Base-by-base conservation (phyloP, 2,329 filamentous ascomycete species). In the Epichloe festucae region DNA sequence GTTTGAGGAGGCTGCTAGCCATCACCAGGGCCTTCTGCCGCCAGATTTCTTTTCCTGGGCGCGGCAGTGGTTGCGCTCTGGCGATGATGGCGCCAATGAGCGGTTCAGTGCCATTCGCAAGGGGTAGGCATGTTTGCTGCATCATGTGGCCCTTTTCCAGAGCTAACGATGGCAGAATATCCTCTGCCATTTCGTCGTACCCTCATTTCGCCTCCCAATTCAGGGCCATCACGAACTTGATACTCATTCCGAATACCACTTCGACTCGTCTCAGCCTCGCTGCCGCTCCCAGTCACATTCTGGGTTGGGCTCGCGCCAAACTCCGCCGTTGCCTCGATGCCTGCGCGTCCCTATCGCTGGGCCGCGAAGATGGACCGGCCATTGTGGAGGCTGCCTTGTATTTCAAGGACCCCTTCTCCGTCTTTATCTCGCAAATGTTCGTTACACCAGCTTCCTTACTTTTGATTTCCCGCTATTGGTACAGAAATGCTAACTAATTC, bases 341-440 rank as follows among this genome's bases (percentile, higher is more conserved):
- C 3, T 43, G 42, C 36, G 35, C 4, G 19, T 49, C 39, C 15
- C 41, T 27, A 14, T 4, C 3, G 4, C 36, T 58, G 5, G 34
- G 36, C 38, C 15, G 7, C 21, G 31, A 42, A 12, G 57, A 58
- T 12, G 57, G 58, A 35, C 5, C 23, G 21, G 39, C 53, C n/a
- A 46, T 57, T 34, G 42, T 58, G 38, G 55, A 58, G 2, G 15
- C 48, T n/a, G 49, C 54, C 6, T 17, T 56, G 6, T 58, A 57
- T 47, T 60, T 56, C 39, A 23, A 53, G 0, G 50, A 58, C 12
- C 50, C 50, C 53, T 19, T 19, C 2, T 7, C 31, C 5, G 8
- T 11, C 2, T 52, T 58, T 17, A 39, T 60, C 8, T 50, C 42
- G 1, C 40, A 54, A 12, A 53, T 4, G 55, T 58, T 47, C 2